These are phyloP conservation scores for Daldinia bambusicola DNA, from an alignment of 495 filamentous ascomycete species.

Conservation along the genomic window DNA sequence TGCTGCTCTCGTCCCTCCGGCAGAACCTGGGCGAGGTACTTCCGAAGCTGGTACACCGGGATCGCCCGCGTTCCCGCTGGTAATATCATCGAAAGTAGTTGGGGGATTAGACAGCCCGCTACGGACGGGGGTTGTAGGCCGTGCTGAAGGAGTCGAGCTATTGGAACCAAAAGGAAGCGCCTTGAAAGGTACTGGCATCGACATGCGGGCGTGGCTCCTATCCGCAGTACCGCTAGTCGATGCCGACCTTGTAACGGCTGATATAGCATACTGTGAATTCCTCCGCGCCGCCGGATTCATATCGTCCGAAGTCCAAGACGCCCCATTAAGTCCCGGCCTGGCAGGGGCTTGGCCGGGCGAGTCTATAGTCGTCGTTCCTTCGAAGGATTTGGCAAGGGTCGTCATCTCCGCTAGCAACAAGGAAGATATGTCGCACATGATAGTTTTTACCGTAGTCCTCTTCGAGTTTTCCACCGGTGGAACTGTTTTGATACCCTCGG, in stretches of 20 bases:
- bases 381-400: conserved; percentile 83
- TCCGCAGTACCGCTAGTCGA: conserved; percentile 61
- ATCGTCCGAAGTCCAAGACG: conserved; percentile 51
- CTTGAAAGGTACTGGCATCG: conserved; percentile 65
- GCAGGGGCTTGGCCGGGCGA: conserved; percentile 67
- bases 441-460: conserved; percentile 91
- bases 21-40: conserved; percentile 47
- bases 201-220: conserved; percentile 73
- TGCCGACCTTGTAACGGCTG: conserved; percentile 55
- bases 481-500: conserved; percentile 73
- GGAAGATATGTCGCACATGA: conserved; percentile 92
- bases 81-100: conserved; percentile 78
- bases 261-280: conserved; percentile 64
- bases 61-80: conserved; percentile 54
- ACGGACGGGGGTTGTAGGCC: conserved; percentile 64
- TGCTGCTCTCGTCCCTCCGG: conserved; percentile 55
- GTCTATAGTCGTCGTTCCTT: conserved; percentile 80
- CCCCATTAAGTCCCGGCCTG: conserved; percentile 49
- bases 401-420: conserved; percentile 87
- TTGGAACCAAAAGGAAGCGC: conserved; percentile 50
- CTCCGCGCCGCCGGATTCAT: conserved; percentile 54
- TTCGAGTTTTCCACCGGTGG: conserved; percentile 76
- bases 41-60: conserved; percentile 50
- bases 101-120: conserved; percentile 66
- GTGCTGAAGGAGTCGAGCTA: conserved; percentile 60